Evolutionary conservation across 164 flowering plant genomes (phyloP).

Genomic region (Chimonanthus praecox): DNA sequence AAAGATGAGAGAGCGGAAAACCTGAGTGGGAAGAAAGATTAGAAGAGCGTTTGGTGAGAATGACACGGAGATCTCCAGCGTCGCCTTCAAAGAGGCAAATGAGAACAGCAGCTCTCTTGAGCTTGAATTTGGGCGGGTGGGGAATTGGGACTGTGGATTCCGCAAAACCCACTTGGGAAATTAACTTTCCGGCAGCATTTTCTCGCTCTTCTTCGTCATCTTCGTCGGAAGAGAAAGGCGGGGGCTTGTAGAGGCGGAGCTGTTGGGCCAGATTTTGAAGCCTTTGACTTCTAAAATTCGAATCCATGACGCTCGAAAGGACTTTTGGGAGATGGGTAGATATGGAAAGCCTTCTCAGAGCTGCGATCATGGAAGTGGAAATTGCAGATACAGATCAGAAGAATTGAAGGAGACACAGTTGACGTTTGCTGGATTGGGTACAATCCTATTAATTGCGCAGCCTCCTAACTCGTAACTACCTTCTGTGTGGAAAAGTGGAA

Average conservation of each 20-base stretch:
- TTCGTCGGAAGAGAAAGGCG: conserved; percentile 5
- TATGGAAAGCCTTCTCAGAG: conserved; percentile 21
- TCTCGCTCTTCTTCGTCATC: conserved; percentile 35
- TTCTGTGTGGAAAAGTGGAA: no score
- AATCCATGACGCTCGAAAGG: conserved; percentile 23
- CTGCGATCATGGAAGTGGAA: conserved; percentile 21
- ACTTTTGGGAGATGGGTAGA: conserved; percentile 1
- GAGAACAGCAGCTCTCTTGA: conserved; percentile 56
- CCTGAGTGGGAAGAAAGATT: conserved; percentile 56
- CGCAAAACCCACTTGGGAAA: conserved; percentile 64
- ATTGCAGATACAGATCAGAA: neutral
- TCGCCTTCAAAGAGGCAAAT: conserved; percentile 55
- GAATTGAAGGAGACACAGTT: no score
- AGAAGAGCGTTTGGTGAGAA: conserved; percentile 58
- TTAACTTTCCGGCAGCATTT: conserved; percentile 40
- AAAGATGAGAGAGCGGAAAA: conserved; percentile 1
- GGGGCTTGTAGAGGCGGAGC: conserved; percentile 66
- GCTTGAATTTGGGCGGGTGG: conserved; percentile 35
- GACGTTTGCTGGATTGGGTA: no score
- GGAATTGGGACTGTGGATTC: conserved; percentile 61
- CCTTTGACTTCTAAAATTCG: conserved; percentile 24
- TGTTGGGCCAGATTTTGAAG: conserved; percentile 56
- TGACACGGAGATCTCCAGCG: conserved; percentile 42
- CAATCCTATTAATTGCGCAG: no score
- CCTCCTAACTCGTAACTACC: no score